phyloP scores from a whole-genome alignment of 768 basidiomycete genomes.

The Phylloporus sp. region DNA sequence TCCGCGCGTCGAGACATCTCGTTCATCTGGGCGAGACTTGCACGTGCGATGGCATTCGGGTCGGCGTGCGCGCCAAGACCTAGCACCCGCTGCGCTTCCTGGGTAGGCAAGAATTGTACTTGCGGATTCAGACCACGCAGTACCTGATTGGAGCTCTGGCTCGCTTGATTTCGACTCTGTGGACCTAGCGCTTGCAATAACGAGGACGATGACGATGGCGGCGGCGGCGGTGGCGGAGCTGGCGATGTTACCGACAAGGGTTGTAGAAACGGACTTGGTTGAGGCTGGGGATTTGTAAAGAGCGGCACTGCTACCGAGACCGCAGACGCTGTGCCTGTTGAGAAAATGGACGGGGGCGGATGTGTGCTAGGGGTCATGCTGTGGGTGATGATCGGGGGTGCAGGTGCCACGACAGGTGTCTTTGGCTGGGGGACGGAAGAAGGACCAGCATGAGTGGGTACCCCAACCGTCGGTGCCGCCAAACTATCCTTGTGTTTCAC shows the following conservation, averaged over 20 bases:
- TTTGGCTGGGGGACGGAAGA: conserved; percentile 11
- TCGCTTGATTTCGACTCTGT: conserved; percentile 10
- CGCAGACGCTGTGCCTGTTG: conserved; percentile 14
- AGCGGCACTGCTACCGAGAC: conserved; percentile 13
- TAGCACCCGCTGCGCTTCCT: conserved; percentile 50
- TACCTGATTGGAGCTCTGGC: conserved; percentile 1
- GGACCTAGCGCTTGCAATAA: conserved; percentile 24
- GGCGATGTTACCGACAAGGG: conserved; percentile 16
- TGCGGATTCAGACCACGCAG: conserved; percentile 10
- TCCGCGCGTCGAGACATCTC: conserved; percentile 66
- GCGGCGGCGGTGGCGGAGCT: conserved; percentile 12
- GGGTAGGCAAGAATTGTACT: conserved; percentile 48
- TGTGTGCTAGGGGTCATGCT: conserved; percentile 32
- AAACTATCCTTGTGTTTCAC: conserved; percentile 24
- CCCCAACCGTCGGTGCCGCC: conserved; percentile 6
- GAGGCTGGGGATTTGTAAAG: conserved; percentile 22
- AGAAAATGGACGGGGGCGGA: conserved; percentile 27
- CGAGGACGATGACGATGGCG: conserved; percentile 19
- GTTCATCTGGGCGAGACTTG: conserved; percentile 72
- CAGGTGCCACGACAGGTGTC: conserved; percentile 16
- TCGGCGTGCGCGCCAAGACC: conserved; percentile 41
- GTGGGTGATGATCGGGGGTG: conserved; percentile 11
- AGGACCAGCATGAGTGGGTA: conserved; percentile 9
- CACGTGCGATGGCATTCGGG: conserved; percentile 54
- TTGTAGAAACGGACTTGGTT: conserved; percentile 28